Conservation (phyloP, 2,329 filamentous ascomycete genomes). For the Hirsutella rhossiliensis region DNA sequence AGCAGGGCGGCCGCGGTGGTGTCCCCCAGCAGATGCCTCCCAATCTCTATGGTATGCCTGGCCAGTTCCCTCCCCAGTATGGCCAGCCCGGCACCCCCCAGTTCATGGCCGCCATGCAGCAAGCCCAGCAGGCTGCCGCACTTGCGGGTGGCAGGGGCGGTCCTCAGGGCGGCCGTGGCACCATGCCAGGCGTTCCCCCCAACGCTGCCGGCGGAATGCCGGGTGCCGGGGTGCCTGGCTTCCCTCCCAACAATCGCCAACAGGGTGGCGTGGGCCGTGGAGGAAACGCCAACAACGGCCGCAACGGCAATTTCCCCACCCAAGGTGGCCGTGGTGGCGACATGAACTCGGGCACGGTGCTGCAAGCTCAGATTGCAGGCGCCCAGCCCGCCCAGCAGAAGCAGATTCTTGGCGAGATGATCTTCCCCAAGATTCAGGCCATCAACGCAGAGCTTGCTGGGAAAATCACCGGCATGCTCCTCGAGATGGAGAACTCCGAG, state of each 20-base stretch:
- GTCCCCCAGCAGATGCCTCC: slow-evolving; percentile 80
- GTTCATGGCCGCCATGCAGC: slow-evolving; percentile 73
- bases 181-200: slow-evolving; percentile 63
- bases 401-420: slow-evolving; percentile 93
- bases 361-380: slow-evolving; percentile 45
- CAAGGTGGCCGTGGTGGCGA: slow-evolving; percentile 36
- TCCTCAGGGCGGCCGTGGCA: slow-evolving; percentile 57
- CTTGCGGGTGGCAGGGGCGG: slow-evolving; percentile 50
- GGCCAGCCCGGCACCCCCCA: slow-evolving; percentile 70
- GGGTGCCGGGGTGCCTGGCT: slow-evolving; percentile 41
- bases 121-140: slow-evolving; percentile 51
- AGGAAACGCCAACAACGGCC: slow-evolving; percentile 24
- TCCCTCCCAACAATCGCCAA: slow-evolving; percentile 43
- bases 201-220: slow-evolving; percentile 39
- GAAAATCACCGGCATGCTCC: slow-evolving; percentile 99
- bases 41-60: slow-evolving; percentile 71
- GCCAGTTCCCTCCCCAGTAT: slow-evolving; percentile 71
- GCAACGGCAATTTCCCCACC: slow-evolving; percentile 30
- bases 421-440: slow-evolving; percentile 96
- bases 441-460: slow-evolving; percentile 93
- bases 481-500: slow-evolving; percentile 98
- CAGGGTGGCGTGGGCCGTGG: slow-evolving; percentile 37
- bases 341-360: slow-evolving; percentile 20
- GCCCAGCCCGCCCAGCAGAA: slow-evolving; percentile 72
- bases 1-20: slow-evolving; percentile 79